Conservation (phyloP, 2,329 filamentous ascomycete species). For the Alternaria consortialis region DNA sequence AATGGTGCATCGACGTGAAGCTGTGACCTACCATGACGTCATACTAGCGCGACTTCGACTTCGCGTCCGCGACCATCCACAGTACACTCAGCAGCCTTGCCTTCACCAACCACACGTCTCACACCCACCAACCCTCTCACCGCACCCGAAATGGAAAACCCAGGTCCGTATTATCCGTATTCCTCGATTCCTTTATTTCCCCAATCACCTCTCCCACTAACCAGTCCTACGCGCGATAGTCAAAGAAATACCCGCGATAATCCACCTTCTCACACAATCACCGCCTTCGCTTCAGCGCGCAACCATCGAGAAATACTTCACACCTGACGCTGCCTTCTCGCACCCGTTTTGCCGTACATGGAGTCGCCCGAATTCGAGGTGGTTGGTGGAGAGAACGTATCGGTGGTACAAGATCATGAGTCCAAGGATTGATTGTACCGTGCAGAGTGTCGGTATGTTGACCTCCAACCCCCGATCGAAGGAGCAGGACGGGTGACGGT, state of each 20-base stretch:
- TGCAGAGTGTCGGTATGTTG: constrained; percentile 67
- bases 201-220: too few relatives aligned
- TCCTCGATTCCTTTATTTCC: not conserved
- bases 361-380: constrained; percentile 69
- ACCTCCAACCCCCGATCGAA: too few relatives aligned
- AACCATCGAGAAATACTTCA: constrained; percentile 77
- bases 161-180: constrained; percentile 27
- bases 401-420: constrained; percentile 80
- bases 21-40: constrained; percentile 16
- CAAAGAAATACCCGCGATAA: constrained; percentile 70
- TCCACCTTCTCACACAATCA: constrained; percentile 73
- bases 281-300: constrained; percentile 70
- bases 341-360: constrained; percentile 80
- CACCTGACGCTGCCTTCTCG: constrained; percentile 73
- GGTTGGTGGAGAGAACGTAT: constrained; percentile 74
- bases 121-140: not conserved
- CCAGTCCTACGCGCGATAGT: constrained; percentile 38
- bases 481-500: too few relatives aligned
- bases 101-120: not conserved
- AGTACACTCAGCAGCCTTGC: not conserved
- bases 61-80: constrained; percentile 13
- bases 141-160: constrained; percentile 33
- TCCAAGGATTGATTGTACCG: constrained; percentile 72
- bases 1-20: not conserved
- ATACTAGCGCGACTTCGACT: constrained; percentile 12